Evolutionary conservation across 257 asterid genomes (phyloP).

Genomic region (Salvia hispanica): DNA sequence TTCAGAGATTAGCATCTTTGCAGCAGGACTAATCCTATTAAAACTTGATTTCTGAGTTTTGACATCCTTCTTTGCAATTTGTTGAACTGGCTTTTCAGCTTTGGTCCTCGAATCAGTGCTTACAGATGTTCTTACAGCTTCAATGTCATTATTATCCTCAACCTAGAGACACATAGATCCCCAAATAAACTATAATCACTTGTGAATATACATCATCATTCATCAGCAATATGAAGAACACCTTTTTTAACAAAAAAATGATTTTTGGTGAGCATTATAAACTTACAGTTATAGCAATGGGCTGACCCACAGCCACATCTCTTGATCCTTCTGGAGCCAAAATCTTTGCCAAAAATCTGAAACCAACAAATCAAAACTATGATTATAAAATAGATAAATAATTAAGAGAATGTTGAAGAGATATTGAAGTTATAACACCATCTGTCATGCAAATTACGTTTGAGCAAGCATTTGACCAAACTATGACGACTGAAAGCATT

Average conservation of each 20-base stretch:
- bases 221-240: constrained; percentile 6
- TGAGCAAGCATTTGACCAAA: constrained; percentile 2
- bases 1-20: constrained; percentile 74
- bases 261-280: constrained; percentile 1
- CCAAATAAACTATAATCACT: constrained; percentile 28
- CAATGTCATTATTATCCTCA: constrained; percentile 86
- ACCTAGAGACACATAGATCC: constrained; percentile 58
- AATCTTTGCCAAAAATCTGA: constrained; percentile 90
- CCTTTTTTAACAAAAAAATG: neutral
- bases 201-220: constrained; percentile 11
- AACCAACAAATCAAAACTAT: constrained; percentile 28
- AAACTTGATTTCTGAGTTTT: constrained; percentile 50
- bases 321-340: constrained; percentile 93
- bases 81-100: constrained; percentile 51
- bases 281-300: constrained; percentile 90
- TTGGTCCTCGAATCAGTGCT: constrained; percentile 45
- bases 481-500: neutral
- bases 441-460: neutral
- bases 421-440: constrained; percentile 15
- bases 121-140: constrained; percentile 64
- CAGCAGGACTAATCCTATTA: constrained; percentile 88
- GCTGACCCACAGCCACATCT: constrained; percentile 92
- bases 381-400: neutral
- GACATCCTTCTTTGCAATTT: constrained; percentile 41
- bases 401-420: constrained; percentile 17